Conservation (phyloP, 768 basidiomycete species). For the Pisolithus sp. region DNA sequence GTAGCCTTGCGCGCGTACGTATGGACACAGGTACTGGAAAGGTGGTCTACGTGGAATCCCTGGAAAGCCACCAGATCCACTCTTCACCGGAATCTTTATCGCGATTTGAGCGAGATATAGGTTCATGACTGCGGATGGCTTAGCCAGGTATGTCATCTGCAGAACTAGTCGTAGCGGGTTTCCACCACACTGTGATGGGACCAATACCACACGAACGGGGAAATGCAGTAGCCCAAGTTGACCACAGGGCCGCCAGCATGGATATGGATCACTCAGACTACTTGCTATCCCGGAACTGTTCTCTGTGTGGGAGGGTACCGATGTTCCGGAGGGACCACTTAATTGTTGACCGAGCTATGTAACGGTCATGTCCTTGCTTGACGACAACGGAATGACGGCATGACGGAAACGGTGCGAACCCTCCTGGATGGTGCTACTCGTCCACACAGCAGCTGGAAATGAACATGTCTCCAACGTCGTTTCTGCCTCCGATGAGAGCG, state of each 20-base stretch:
- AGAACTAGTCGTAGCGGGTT: slow-evolving; percentile 6
- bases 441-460: no score
- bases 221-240: background rate
- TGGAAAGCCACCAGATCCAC: slow-evolving; percentile 18
- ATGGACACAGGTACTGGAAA: background rate
- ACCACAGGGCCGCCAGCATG: no score
- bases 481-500: no score
- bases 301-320: slow-evolving; percentile 1
- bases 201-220: background rate
- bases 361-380: background rate
- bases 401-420: background rate
- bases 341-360: background rate
- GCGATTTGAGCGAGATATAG: slow-evolving; percentile 17
- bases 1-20: background rate
- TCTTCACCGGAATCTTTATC: slow-evolving; percentile 19
- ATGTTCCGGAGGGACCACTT: background rate
- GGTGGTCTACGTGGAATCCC: slow-evolving; percentile 10
- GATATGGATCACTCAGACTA: background rate
- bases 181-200: background rate
- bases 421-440: background rate
- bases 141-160: slow-evolving; percentile 4
- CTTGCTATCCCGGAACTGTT: slow-evolving; percentile 11
- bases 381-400: background rate
- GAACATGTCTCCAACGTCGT: no score
- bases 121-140: no score